phyloP scores from a whole-genome alignment of 176 grass and related monocot species.

The Cenchrus fungigraminus region DNA sequence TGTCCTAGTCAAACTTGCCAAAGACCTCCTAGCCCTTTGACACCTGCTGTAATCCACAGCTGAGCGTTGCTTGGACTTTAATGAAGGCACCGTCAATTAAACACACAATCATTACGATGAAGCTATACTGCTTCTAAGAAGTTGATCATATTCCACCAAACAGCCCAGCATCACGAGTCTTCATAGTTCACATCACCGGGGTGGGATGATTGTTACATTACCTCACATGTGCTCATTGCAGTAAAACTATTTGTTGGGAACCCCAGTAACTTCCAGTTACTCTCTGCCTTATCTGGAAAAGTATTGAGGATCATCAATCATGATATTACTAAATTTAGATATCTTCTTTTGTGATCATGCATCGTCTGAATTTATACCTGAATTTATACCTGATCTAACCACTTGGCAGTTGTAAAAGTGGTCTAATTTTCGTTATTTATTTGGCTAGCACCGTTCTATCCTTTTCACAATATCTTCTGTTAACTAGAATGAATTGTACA shows the following conservation, averaged over 20 bases:
- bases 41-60: neutral
- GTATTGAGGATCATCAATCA: neutral
- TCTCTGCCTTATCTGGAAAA: constrained; percentile 14
- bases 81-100: neutral
- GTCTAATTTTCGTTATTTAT: neutral
- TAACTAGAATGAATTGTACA: neutral
- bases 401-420: neutral
- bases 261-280: neutral
- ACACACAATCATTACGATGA: neutral
- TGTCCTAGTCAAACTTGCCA: neutral
- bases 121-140: constrained; percentile 1
- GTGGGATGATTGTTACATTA: constrained; percentile 6
- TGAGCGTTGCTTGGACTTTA: neutral
- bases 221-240: neutral
- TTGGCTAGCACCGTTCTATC: neutral
- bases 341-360: neutral
- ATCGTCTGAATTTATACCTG: neutral
- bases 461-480: neutral
- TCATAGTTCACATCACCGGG: neutral
- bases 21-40: neutral
- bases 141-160: neutral
- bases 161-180: neutral
- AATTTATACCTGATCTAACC: neutral
- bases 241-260: constrained; percentile 1
- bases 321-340: neutral